Base-by-base conservation (phyloP, 176 grass and related monocot species). In the Triticum timopheevii region DNA sequence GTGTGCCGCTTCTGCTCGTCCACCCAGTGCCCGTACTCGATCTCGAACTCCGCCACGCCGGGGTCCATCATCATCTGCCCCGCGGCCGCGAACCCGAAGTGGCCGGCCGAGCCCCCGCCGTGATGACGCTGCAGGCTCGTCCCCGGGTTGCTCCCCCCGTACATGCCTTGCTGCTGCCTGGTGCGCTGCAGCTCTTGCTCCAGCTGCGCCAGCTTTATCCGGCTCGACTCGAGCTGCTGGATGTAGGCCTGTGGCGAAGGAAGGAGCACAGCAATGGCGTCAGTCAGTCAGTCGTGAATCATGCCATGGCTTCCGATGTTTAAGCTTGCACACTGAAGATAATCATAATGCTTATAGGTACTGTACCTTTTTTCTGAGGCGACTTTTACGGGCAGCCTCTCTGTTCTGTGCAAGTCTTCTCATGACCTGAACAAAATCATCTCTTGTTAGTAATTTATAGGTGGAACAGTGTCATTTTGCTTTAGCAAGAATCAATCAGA, bases 321-420 rank as follows among this genome's bases (percentile, higher is more conserved):
- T 6, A 54, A 16, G 0, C 0, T 52, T 44, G 42, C 42, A 12
- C 10, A 44, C 42, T 44, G 42, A 44, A 0, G 1, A 49, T 49
- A 2, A 50, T 4, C 13, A 50, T 4, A 50, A 50, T 50, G 47
- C 1, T 52, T 17, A 10, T 49, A 27, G 5, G 42, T 2, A 44
- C 10, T 39, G 11, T 80, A 94, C 97, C 94, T 99, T 99, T n/a
- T 99, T 99, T 45, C 94, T 45, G 13, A 97, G 77, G 6, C 95
- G 90, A 13, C 95, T 97, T 27, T 97, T 97, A 77, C 92, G 83
- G 83, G 95, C 95, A 47, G 95, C 95, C 35, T 97, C 90, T 87
- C 95, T 92, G 89, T 97, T 97, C 88, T 97, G 95, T 10, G 95
- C 95, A 70, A 94, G 92, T 67, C 95, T 92, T 91, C 92, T 90